Base-by-base conservation (phyloP, 108 stramenopile species). In the Schizochytrium sp. region DNA sequence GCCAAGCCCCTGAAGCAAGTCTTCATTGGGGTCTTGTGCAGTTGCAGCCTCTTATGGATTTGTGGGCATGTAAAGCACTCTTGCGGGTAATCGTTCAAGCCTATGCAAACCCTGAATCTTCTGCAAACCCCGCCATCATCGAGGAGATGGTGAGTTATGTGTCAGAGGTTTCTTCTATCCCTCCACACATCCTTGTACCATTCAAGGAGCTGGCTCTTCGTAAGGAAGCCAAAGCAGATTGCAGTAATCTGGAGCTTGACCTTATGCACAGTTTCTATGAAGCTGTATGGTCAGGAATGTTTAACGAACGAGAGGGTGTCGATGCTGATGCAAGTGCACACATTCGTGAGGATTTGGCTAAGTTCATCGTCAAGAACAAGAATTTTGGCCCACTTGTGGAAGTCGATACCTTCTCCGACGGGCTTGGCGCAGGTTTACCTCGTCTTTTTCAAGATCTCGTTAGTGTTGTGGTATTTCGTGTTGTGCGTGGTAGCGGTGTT, bases 401-500 rank as follows among this genome's bases (percentile, higher is more conserved):
- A 40, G 10, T 55, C 76, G 76, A 83, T 53, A 28, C 47, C 47
- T 83, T 49, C 15, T 10, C 76, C 76, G 53, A 83, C 76, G 28
- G 15, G 7, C 76, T 83, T 53, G 28, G 53, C 10, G 53, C 53
- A 8, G 76, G 76, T 1, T 5, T 83, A 10, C 10, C 50, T n/a
- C 47, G 76, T 10, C 53, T 83, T 8, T 17, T 10, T 8, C 76
- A 83, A 53, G 76, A 83, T 42, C 13, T 83, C n/a, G 10, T 53
- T 5, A 83, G 76, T 28, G 45, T 83, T 2, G 47, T 83, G 4
- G 47, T 83, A 17, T 83, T 83, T 83, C 76, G 76, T 53, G 47
- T 83, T 50, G 50, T 83, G 47, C 76, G 76, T n/a, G 76, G 76
- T n/a, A 55, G 50, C 53, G 76, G 76, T 10, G 76, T 83, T 38